A percentile compares a stretch with the other conserved stretches of the same genome.
phyloP scores from a whole-genome alignment of 2,329 filamentous ascomycete genomes.

The Colletotrichum sp. region DNA sequence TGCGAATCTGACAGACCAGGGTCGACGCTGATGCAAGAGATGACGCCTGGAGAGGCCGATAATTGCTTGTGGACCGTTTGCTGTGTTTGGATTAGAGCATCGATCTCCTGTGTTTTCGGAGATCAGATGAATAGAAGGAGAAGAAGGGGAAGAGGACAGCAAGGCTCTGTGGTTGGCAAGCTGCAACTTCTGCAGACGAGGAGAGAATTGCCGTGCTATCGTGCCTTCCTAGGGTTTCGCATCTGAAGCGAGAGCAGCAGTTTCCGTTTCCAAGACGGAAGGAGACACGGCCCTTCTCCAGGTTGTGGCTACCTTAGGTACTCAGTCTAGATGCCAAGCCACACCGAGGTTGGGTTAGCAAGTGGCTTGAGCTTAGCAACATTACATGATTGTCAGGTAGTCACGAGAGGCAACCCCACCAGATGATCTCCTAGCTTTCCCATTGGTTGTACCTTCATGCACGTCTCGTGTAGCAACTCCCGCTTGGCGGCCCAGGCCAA shows the following conservation, averaged over 20 bases:
- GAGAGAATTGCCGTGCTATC: background rate
- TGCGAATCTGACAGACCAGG: background rate
- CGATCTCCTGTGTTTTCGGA: background rate
- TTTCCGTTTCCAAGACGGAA: background rate
- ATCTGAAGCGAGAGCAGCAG: background rate
- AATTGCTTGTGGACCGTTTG: background rate
- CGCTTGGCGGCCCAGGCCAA: background rate
- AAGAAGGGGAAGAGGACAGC: background rate
- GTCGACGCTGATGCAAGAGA: background rate
- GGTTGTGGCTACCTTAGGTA: background rate
- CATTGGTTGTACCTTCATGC: slow-evolving; percentile 23
- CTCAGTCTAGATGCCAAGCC: background rate
- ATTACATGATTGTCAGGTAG: background rate
- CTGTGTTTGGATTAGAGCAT: background rate
- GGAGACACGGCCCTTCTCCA: background rate
- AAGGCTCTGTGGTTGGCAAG: background rate
- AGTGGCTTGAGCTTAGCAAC: background rate
- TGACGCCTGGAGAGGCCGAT: background rate
- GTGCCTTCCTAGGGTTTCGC: background rate
- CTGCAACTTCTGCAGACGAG: background rate
- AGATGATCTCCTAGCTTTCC: background rate
- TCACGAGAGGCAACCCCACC: background rate
- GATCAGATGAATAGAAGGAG: background rate
- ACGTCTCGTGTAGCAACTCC: slow-evolving; percentile 26
- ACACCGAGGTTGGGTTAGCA: background rate